phyloP scores from a whole-genome alignment of 768 basidiomycete genomes.

The Pisolithus microcarpus region DNA sequence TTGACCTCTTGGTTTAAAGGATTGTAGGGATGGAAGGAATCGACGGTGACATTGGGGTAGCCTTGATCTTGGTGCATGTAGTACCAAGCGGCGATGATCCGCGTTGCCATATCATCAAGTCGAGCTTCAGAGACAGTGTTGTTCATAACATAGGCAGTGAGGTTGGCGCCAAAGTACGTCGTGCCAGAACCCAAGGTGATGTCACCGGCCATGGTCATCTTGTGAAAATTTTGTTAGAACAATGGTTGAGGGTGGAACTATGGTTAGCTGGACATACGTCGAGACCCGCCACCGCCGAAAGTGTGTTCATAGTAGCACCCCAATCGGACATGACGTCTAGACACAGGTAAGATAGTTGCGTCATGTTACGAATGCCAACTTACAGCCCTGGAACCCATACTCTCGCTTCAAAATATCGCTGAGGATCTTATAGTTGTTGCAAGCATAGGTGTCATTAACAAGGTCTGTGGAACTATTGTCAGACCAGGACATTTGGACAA shows the following conservation, averaged over 20 bases:
- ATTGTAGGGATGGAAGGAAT: constrained; percentile 23
- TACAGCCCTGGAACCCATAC: constrained; percentile 61
- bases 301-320: constrained; percentile 45
- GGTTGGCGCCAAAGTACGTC: constrained; percentile 53
- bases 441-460: constrained; percentile 55
- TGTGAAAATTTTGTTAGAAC: constrained; percentile 16
- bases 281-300: constrained; percentile 52
- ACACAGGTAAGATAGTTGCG: background rate
- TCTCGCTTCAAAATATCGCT: constrained; percentile 61
- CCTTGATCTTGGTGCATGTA: constrained; percentile 28
- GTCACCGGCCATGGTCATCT: constrained; percentile 72
- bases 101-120: constrained; percentile 65
- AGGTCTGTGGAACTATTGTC: constrained; percentile 29
- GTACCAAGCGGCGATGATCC: constrained; percentile 62
- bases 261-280: constrained; percentile 38
- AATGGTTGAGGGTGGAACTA: background rate
- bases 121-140: constrained; percentile 51
- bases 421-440: constrained; percentile 53
- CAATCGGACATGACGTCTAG: constrained; percentile 54
- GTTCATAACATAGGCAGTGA: constrained; percentile 53
- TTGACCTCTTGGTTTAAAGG: constrained; percentile 39
- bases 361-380: background rate
- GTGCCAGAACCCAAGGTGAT: constrained; percentile 31
- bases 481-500: constrained; percentile 1
- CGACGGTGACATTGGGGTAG: constrained; percentile 20